phyloP scores from a whole-genome alignment of 495 filamentous ascomycete species.

The Barbatosphaeria neglecta region DNA sequence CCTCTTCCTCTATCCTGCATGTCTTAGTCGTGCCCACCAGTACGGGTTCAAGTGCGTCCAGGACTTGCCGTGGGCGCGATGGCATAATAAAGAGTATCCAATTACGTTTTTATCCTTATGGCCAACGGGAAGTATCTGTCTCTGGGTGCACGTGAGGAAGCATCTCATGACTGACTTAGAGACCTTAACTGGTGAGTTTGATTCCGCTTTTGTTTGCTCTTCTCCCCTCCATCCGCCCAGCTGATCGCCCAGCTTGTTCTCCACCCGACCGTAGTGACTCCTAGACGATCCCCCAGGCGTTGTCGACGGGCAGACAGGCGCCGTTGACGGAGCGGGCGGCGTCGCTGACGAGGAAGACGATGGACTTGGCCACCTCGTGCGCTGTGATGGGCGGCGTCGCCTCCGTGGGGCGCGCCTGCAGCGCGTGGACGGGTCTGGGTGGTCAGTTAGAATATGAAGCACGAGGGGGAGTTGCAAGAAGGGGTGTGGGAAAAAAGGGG shows the following conservation, averaged over 20 bases:
- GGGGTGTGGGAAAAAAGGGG: too few species aligned
- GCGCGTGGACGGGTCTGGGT: constrained; percentile 16
- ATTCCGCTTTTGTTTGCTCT: too few species aligned
- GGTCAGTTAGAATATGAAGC: background rate
- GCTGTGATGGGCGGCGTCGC: constrained; percentile 14
- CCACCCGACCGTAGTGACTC: too few species aligned
- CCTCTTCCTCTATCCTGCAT: background rate
- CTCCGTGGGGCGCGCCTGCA: constrained; percentile 10
- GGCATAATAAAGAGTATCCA: background rate
- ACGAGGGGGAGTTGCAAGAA: too few species aligned
- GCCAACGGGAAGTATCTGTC: too few species aligned
- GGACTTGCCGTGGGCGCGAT: background rate
- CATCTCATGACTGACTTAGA: too few species aligned
- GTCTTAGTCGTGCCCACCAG: too few species aligned
- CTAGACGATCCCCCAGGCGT: constrained; percentile 15
- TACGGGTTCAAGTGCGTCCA: background rate
- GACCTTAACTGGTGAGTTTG: too few species aligned
- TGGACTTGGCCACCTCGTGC: constrained; percentile 22
- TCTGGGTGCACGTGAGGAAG: too few species aligned
- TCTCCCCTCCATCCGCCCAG: too few species aligned
- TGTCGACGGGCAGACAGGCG: constrained; percentile 21
- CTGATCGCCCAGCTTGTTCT: too few species aligned
- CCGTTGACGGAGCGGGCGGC: constrained; percentile 23
- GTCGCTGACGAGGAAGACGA: constrained; percentile 25
- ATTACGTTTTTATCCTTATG: too few species aligned